Base-by-base conservation (phyloP, 164 flowering plant species). In the Stephania yunnanensis region DNA sequence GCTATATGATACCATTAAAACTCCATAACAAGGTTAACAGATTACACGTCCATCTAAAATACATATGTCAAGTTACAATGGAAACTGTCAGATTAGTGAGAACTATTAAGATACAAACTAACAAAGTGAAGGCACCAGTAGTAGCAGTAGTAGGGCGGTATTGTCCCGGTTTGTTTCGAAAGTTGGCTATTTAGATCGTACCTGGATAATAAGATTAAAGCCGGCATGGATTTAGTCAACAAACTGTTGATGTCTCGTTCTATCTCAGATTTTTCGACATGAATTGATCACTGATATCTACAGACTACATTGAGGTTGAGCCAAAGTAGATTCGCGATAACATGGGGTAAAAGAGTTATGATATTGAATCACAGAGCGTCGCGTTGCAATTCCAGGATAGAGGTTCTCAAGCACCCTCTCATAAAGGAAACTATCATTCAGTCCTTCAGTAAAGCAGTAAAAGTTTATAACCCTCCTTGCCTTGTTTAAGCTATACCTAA, bases 351-450 rank as follows among this genome's bases (percentile, higher is more conserved):
- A 58, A 20, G 5, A 65, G 30, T 65, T 22, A 20, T 25, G 31
- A n/a, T 55, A 25, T 45, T 30, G 10, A 25, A 64, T 76, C 15
- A 69, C 67, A 75, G 50, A 70, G 48, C 45, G 71, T 76, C 45
- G 45, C 6, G 17, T 8, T 66, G 71, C 70, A 63, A 70, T 46
- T 61, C 71, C 46, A 70, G 48, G 64, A n/a, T 69, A 75, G 69
- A 64, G 45, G 8, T 69, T 64, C 44, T n/a, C 64, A 58, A 61
- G 66, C 8, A 19, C 20, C 6, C 20, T 20, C 66, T 61, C 66
- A 58, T 15, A 15, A 58, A 58, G 65, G n/a, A 58, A 58, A 58
- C n/a, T 58, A 19, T 58, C 65, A 58, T 2, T 58, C 7, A 7
- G n/a, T 58, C 65, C 64, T 55, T 55, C 22, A n/a, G 20, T 19